A percentile compares a stretch with the other conserved stretches of the same genome.
Conservation (phyloP, 1,284 basidiomycete genomes). For the Porodaedalea pini region DNA sequence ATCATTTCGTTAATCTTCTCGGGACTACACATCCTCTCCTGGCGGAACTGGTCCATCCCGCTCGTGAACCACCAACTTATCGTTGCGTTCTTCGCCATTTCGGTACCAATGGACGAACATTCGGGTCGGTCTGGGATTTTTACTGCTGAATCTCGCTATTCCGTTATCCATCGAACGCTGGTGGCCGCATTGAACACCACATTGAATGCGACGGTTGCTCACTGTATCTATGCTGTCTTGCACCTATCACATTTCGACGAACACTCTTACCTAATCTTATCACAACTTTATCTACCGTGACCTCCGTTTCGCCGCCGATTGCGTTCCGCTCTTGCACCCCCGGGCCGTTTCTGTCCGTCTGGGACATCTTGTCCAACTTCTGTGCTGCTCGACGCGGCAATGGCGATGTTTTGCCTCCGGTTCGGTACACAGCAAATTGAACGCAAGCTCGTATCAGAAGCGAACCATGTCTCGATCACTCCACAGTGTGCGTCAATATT, state of each 20-base stretch:
- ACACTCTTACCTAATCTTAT: background rate
- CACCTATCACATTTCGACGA: background rate
- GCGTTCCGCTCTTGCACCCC: background rate
- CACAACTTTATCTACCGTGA: background rate
- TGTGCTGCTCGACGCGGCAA: too few species aligned
- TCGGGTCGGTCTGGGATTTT: background rate
- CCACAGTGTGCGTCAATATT: conserved; percentile 75
- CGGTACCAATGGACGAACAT: background rate
- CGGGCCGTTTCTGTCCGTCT: background rate
- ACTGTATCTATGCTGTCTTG: too few species aligned
- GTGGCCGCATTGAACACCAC: too few species aligned
- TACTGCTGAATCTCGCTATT: background rate
- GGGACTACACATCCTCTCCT: background rate
- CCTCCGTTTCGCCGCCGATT: background rate
- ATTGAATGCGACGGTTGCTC: too few species aligned
- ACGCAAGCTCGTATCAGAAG: conserved; percentile 66
- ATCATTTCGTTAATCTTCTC: background rate
- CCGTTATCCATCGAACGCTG: background rate
- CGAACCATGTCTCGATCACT: conserved; percentile 57
- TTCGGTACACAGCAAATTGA: conserved; percentile 65
- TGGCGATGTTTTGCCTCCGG: background rate
- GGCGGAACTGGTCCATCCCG: background rate
- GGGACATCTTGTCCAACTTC: background rate
- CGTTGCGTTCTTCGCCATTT: background rate
- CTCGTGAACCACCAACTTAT: background rate